phyloP scores from a whole-genome alignment of 2,329 filamentous ascomycete genomes.

The Aspergillus phoenicis region DNA sequence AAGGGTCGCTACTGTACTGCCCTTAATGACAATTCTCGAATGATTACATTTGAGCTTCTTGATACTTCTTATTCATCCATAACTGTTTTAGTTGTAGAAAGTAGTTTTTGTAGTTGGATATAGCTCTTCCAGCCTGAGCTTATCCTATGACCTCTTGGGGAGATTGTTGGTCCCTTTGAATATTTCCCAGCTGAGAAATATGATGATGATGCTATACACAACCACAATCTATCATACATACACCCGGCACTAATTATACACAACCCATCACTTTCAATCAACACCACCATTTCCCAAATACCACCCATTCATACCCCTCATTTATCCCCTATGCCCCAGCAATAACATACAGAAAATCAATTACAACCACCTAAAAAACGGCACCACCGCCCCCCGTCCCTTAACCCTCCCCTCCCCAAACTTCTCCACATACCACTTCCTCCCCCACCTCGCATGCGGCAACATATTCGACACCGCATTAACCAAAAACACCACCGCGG shows the following conservation, averaged over 20 bases:
- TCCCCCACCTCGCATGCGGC: slow-evolving; percentile 78
- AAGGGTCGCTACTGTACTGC: slow-evolving; percentile 19
- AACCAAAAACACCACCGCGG: slow-evolving; percentile 77
- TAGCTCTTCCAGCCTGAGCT: no score
- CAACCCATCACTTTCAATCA: background rate
- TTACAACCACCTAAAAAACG: slow-evolving; percentile 51
- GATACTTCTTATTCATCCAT: no score
- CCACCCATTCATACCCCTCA: background rate
- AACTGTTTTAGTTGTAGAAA: no score
- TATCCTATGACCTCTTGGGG: no score
- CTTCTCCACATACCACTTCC: slow-evolving; percentile 80
- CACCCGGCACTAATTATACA: background rate
- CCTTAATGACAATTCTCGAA: slow-evolving; percentile 1
- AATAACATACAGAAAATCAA: background rate
- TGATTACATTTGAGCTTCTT: background rate
- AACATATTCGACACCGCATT: slow-evolving; percentile 92
- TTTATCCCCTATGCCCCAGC: no score
- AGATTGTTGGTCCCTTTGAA: no score
- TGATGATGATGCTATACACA: background rate
- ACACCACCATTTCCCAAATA: background rate
- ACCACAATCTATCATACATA: background rate
- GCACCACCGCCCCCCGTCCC: slow-evolving; percentile 72
- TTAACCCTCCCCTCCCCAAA: slow-evolving; percentile 84
- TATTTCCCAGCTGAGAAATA: no score
- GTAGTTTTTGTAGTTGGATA: no score